These are phyloP conservation scores for Coccomyxa sp. DNA, from an alignment of 139 green algal species.

Conservation along the genomic window DNA sequence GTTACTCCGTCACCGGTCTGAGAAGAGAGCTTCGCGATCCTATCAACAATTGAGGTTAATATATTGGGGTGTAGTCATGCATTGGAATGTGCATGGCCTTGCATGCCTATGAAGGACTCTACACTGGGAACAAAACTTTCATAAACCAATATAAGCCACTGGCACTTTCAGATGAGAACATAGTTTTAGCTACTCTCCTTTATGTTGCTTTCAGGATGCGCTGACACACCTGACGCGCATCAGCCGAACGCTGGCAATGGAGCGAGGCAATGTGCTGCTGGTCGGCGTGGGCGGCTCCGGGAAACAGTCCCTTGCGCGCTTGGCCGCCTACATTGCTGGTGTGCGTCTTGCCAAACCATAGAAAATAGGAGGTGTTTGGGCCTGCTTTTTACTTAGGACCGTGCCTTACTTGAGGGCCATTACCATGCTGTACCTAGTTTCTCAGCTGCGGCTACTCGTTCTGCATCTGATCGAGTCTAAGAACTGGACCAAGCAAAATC, in stretches of 20 bases:
- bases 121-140: no score
- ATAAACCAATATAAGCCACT: no score
- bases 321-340: constrained; percentile 80
- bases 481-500: not conserved
- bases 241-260: constrained; percentile 78
- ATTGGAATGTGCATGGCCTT: no score
- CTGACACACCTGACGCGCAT: constrained; percentile 87
- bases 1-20: no score
- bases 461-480: not conserved
- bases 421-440: not conserved
- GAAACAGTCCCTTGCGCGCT: constrained; percentile 76
- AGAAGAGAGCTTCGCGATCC: no score
- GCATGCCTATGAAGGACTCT: no score
- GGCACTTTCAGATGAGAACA: no score
- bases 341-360: no score
- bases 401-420: not conserved
- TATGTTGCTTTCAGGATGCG: constrained; percentile 51
- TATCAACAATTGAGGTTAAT: no score
- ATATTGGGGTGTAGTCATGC: no score
- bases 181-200: no score
- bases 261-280: constrained; percentile 80
- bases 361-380: not conserved
- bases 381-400: not conserved
- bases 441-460: not conserved
- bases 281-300: constrained; percentile 90